Evolutionary conservation across 2,329 filamentous ascomycete species (phyloP).

Genomic region (Trichoderma arundinaceum): DNA sequence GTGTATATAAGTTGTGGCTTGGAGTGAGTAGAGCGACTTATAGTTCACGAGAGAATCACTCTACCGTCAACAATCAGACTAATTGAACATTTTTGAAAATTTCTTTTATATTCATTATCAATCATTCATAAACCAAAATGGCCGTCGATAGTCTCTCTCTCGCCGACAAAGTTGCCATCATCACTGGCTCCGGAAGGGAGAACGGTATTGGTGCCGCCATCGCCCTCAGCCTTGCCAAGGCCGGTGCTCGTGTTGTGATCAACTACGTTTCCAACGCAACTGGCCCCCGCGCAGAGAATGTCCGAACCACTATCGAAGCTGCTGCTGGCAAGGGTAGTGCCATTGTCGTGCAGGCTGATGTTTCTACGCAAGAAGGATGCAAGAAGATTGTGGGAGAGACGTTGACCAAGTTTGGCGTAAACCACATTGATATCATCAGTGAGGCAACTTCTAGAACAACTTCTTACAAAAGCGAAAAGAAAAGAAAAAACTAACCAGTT

Average conservation of each 20-base stretch:
- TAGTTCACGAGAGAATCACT: neutral
- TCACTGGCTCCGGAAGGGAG: conserved; percentile 50
- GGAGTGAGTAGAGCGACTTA: neutral
- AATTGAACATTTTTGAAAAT: too few species aligned
- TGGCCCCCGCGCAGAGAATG: conserved; percentile 37
- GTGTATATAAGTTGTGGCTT: neutral
- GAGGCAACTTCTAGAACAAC: too few species aligned
- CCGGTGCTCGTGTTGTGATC: conserved; percentile 47
- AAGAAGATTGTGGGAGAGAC: conserved; percentile 14
- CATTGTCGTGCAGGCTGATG: conserved; percentile 2
- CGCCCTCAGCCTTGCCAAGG: conserved; percentile 44
- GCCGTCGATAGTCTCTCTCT: conserved; percentile 39
- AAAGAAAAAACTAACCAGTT: neutral
- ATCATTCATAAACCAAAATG: conserved; percentile 4
- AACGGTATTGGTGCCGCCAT: conserved; percentile 51
- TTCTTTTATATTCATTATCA: neutral
- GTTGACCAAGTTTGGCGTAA: neutral
- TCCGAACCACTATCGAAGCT: neutral
- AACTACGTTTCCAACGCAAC: conserved; percentile 47
- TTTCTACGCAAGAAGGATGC: neutral
- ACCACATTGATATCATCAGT: conserved; percentile 21
- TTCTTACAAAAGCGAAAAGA: neutral
- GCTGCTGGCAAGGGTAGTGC: conserved; percentile 3
- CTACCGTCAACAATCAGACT: neutral
- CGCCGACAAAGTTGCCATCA: conserved; percentile 47